Percentiles rank a stretch among this genome's conserved stretches.
These are phyloP conservation scores for Paraphoma sp. DNA, from an alignment of 2,329 filamentous ascomycete species.

Conservation along the genomic window DNA sequence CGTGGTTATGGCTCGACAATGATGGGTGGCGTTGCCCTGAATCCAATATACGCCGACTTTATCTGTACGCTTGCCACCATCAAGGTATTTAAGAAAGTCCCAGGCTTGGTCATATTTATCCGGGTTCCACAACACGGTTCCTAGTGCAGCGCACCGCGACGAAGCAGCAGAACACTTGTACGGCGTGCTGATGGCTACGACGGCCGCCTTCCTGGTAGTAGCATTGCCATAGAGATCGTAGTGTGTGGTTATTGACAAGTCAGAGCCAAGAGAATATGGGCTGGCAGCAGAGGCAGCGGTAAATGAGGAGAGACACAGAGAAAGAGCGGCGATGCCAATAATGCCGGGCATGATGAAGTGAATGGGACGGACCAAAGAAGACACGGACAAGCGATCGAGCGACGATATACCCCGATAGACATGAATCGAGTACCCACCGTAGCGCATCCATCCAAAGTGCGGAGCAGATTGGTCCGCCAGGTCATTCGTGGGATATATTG, in stretches of 20 bases:
- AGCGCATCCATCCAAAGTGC: neutral
- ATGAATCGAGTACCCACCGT: neutral
- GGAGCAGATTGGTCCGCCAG: neutral
- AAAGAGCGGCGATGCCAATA: conserved; percentile 15
- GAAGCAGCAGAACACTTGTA: conserved; percentile 12
- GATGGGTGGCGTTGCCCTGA: conserved; percentile 6
- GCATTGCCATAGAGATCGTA: conserved; percentile 34
- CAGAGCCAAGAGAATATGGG: conserved; percentile 32
- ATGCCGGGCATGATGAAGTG: conserved; percentile 2
- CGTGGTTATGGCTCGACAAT: conserved; percentile 30
- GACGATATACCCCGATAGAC: neutral
- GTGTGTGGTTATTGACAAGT: conserved; percentile 38
- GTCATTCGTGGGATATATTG: conserved; percentile 12
- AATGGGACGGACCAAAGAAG: neutral
- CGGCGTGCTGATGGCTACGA: conserved; percentile 22
- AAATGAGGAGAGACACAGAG: conserved; percentile 11
- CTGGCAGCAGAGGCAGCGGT: conserved; percentile 21
- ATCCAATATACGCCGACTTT: conserved; percentile 27
- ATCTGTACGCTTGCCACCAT: conserved; percentile 17
- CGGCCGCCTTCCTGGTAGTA: conserved; percentile 25
- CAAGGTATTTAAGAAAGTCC: conserved; percentile 27
- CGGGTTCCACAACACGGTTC: conserved; percentile 27
- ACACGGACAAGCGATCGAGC: neutral
- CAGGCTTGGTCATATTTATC: conserved; percentile 12
- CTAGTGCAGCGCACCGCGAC: conserved; percentile 26